Conservation (phyloP, 2,329 filamentous ascomycete species). For the Penicillium sp. region DNA sequence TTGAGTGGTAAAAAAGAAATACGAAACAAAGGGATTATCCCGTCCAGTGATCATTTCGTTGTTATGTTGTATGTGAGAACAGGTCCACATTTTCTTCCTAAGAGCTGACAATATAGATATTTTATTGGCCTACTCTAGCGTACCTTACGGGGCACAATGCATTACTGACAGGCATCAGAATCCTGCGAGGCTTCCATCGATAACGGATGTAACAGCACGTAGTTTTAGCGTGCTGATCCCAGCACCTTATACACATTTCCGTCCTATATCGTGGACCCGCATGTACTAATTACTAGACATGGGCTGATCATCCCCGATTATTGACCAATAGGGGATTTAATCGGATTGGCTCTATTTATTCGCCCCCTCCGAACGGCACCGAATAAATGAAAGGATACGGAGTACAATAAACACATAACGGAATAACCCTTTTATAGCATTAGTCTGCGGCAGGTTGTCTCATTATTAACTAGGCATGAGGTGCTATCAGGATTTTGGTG, state of each 20-base stretch:
- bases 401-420: background rate
- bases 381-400: background rate
- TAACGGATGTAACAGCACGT: background rate
- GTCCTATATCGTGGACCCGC: background rate
- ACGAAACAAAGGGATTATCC: background rate
- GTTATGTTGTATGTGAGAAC: background rate
- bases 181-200: background rate
- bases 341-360: background rate
- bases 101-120: background rate
- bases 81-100: background rate
- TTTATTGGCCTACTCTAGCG: background rate
- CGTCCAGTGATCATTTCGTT: background rate
- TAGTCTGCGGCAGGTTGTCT: background rate
- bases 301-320: background rate
- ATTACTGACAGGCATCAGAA: background rate
- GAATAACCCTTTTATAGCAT: background rate
- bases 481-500: background rate
- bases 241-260: background rate
- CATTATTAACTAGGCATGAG: background rate
- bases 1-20: background rate
- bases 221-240: background rate
- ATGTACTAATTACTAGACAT: background rate
- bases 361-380: background rate
- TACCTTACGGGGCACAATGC: background rate
- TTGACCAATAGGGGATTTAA: background rate